A percentile compares a stretch with the other conserved stretches of the same genome.
Conservation (phyloP, 495 filamentous ascomycete genomes). For the Evernia prunastri region DNA sequence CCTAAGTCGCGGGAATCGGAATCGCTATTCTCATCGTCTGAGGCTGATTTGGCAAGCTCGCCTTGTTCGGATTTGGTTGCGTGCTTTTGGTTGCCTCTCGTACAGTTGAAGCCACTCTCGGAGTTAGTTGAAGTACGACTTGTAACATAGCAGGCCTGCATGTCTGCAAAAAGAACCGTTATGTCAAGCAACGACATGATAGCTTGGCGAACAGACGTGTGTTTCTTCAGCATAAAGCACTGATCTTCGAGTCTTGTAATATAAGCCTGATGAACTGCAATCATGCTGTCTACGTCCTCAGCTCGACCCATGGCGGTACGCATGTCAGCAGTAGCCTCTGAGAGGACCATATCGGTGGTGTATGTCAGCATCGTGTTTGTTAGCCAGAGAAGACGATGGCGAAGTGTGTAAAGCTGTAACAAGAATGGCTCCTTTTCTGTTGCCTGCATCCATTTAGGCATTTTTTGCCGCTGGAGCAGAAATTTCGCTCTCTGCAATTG, state of each 20-base stretch:
- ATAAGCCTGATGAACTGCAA: conserved; percentile 58
- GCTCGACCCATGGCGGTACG: conserved; percentile 47
- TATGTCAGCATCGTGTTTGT: conserved; percentile 67
- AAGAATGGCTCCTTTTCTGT: conserved; percentile 11
- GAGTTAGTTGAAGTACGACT: conserved; percentile 14
- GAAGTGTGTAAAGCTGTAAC: conserved; percentile 54
- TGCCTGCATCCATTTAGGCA: conserved; percentile 14
- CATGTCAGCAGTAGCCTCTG: conserved; percentile 49
- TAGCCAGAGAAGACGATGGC: conserved; percentile 76
- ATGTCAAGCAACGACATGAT: conserved; percentile 60
- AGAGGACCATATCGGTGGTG: conserved; percentile 64
- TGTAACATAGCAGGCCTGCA: conserved; percentile 33
- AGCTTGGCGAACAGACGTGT: conserved; percentile 57
- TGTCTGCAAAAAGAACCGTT: conserved; percentile 45
- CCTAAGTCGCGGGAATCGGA: conserved; percentile 26
- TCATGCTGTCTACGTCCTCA: conserved; percentile 77
- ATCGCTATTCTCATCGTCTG: conserved; percentile 26
- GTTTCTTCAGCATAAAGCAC: conserved; percentile 56
- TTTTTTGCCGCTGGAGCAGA: conserved; percentile 54
- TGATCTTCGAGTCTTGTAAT: conserved; percentile 55
- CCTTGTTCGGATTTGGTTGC: conserved; percentile 4
- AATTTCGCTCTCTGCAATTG: conserved; percentile 70
- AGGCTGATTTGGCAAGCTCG: conserved; percentile 16
- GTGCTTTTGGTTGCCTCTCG: conserved; percentile 2
- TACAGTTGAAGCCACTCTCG: conserved; percentile 11